These are phyloP conservation scores for Diaporthe sp. DNA, from an alignment of 2,329 filamentous ascomycete species.

Conservation along the genomic window DNA sequence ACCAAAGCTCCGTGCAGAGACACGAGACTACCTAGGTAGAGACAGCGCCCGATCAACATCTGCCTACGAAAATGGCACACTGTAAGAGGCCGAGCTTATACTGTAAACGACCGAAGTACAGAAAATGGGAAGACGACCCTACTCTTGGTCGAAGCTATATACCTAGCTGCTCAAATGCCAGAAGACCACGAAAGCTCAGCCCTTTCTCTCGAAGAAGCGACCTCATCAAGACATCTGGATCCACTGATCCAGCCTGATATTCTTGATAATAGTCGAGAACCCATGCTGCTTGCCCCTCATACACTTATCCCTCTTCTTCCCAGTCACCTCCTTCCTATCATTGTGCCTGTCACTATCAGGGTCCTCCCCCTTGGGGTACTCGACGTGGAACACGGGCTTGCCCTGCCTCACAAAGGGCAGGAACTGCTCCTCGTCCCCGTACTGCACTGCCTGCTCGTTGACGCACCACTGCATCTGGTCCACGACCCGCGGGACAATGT, in stretches of 20 bases:
- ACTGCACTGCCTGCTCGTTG: constrained; percentile 70
- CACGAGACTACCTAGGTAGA: too few relatives aligned
- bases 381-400: constrained; percentile 74
- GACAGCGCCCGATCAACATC: too few relatives aligned
- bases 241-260: constrained; percentile 40
- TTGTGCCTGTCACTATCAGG: constrained; percentile 39
- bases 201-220: neutral
- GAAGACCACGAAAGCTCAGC: neutral
- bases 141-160: too few relatives aligned
- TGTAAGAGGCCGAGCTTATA: neutral
- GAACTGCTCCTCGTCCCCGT: constrained; percentile 65
- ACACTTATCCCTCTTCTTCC: constrained; percentile 53
- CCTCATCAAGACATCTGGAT: constrained; percentile 35
- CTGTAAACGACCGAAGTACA: too few relatives aligned
- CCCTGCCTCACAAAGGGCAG: constrained; percentile 61
- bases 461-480: constrained; percentile 67
- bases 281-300: constrained; percentile 42
- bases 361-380: constrained; percentile 64
- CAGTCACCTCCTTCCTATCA: constrained; percentile 51
- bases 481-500: constrained; percentile 56
- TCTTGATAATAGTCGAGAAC: constrained; percentile 42
- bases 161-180: too few relatives aligned
- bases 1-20: neutral
- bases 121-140: too few relatives aligned
- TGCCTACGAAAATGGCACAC: too few relatives aligned